Evolutionary conservation across 2,329 filamentous ascomycete genomes (phyloP).

Genomic region (Arthrobotrys sphaeroides): DNA sequence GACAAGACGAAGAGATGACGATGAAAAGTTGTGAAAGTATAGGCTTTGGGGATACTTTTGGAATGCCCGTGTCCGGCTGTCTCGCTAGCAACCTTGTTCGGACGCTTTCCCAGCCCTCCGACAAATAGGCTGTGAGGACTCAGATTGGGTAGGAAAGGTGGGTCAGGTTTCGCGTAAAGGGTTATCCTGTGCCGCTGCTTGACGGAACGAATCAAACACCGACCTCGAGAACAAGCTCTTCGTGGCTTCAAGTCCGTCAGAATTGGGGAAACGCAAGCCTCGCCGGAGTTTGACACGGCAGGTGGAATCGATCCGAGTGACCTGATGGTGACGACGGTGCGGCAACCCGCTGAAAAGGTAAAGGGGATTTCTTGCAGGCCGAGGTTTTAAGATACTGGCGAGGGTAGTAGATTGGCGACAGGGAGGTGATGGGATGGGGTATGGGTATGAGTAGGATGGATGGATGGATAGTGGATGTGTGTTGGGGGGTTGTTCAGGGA

Average conservation of each 20-base stretch:
- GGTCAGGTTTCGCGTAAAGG: slow-evolving; percentile 38
- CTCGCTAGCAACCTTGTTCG: slow-evolving; percentile 29
- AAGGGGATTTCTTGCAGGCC: neutral
- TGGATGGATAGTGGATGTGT: neutral
- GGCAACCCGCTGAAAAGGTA: slow-evolving; percentile 1
- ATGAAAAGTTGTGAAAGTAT: slow-evolving; percentile 4
- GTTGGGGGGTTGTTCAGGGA: neutral
- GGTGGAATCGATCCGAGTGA: slow-evolving; percentile 22
- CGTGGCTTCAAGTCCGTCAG: slow-evolving; percentile 23
- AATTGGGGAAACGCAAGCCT: slow-evolving; percentile 35
- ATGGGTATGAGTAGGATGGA: neutral
- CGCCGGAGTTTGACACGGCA: slow-evolving; percentile 31
- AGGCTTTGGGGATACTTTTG: slow-evolving; percentile 2
- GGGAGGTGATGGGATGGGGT: neutral
- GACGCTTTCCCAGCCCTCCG: slow-evolving; percentile 34
- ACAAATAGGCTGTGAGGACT: slow-evolving; percentile 31
- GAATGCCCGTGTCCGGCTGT: slow-evolving; percentile 27
- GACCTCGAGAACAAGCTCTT: slow-evolving; percentile 36
- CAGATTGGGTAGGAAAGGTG: slow-evolving; percentile 21
- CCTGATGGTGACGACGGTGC: slow-evolving; percentile 13
- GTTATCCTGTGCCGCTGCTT: slow-evolving; percentile 23
- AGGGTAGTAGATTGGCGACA: slow-evolving; percentile 8
- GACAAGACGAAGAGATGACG: slow-evolving; percentile 13
- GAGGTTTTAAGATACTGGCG: neutral
- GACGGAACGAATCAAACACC: slow-evolving; percentile 47